Percentiles rank a stretch among this genome's conserved stretches.
Conservation (phyloP, 352 stramenopile genomes). For the Phytopythium montanum region DNA sequence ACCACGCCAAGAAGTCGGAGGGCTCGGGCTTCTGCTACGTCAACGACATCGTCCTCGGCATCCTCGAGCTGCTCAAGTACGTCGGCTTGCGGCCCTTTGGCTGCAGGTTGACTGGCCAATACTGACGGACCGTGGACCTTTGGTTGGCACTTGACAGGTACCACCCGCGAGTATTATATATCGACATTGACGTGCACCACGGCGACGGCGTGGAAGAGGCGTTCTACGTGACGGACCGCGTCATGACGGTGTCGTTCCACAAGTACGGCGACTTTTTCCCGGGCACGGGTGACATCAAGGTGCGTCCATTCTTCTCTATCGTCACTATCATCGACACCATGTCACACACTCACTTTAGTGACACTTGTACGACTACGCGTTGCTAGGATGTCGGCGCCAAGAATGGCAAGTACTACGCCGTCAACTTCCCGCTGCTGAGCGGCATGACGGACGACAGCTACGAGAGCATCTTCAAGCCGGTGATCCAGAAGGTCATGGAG, state of each 20-base stretch:
- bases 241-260: constrained; percentile 99
- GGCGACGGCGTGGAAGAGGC: constrained; percentile 98
- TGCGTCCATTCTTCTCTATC: constrained; percentile 10
- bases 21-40: constrained; percentile 96
- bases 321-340: not conserved
- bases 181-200: constrained; percentile 99
- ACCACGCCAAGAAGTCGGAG: constrained; percentile 98
- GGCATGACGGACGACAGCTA: constrained; percentile 97
- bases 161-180: constrained; percentile 97
- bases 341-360: not conserved
- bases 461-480: constrained; percentile 96
- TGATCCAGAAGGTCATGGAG: constrained; percentile 93
- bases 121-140: not conserved
- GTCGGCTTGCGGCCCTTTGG: not conserved
- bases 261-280: constrained; percentile 99
- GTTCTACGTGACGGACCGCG: constrained; percentile 95
- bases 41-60: constrained; percentile 98
- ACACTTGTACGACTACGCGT: not conserved
- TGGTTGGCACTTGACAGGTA: constrained; percentile 19
- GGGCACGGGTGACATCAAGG: constrained; percentile 92
- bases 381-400: constrained; percentile 93
- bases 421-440: constrained; percentile 96
- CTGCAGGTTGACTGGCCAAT: not conserved
- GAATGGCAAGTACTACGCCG: constrained; percentile 92
- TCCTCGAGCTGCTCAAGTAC: constrained; percentile 98